Conservation (phyloP, 768 basidiomycete species). For the Steccherinum ochraceum region DNA sequence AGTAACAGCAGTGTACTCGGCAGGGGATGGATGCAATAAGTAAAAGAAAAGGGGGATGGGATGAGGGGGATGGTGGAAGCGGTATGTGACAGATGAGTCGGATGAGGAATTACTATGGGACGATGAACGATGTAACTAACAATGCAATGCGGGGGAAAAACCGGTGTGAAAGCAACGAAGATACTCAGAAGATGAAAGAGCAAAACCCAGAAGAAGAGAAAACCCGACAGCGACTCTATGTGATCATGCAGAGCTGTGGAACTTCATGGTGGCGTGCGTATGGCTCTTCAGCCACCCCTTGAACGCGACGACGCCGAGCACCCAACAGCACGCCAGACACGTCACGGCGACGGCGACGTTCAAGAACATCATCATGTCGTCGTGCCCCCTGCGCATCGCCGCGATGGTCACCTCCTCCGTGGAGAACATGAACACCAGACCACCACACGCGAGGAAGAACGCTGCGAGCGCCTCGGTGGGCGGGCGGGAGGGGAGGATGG, state of each 20-base stretch:
- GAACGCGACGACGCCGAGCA: constrained; percentile 63
- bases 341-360: constrained; percentile 83
- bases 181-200: neutral
- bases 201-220: neutral
- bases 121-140: neutral
- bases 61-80: neutral
- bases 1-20: too few relatives aligned
- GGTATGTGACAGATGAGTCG: neutral
- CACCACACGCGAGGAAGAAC: constrained; percentile 84
- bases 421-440: constrained; percentile 84
- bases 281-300: constrained; percentile 73
- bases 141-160: neutral
- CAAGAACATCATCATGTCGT: constrained; percentile 86
- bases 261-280: constrained; percentile 21
- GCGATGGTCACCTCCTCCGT: constrained; percentile 86
- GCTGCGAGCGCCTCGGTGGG: constrained; percentile 89
- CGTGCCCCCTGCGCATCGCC: constrained; percentile 85
- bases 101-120: neutral
- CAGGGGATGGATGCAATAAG: too few relatives aligned
- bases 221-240: neutral
- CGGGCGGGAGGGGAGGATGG: constrained; percentile 84
- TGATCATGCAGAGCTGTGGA: constrained; percentile 31
- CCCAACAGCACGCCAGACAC: constrained; percentile 84
- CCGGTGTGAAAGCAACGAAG: neutral
- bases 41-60: too few relatives aligned